These are phyloP conservation scores for Rhododendron vialii DNA, from an alignment of 148 eudicot genomes.

Conservation along the genomic window DNA sequence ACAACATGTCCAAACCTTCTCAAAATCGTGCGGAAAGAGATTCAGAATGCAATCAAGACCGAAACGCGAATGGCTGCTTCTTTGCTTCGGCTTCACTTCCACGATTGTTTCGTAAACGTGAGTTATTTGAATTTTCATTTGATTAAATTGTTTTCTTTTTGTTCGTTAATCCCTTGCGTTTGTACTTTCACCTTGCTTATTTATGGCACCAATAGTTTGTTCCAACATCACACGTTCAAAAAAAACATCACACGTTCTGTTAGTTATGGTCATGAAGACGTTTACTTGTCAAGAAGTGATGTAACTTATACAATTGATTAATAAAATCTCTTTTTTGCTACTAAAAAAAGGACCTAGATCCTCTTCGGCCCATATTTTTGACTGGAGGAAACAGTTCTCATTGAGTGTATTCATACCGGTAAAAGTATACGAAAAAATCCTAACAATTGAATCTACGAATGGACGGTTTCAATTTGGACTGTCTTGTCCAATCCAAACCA, in stretches of 20 bases:
- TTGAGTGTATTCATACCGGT: too few species aligned
- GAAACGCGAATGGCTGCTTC: constrained; percentile 89
- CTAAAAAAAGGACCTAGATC: too few species aligned
- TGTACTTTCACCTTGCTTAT: not conserved
- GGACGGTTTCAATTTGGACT: too few species aligned
- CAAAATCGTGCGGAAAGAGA: constrained; percentile 47
- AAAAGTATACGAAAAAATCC: too few species aligned
- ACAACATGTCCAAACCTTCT: constrained; percentile 54
- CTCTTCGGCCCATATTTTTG: too few species aligned
- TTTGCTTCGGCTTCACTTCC: constrained; percentile 75
- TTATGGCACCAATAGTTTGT: not conserved
- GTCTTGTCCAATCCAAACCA: too few species aligned
- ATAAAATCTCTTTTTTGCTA: too few species aligned
- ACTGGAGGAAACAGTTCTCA: too few species aligned
- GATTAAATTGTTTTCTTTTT: not conserved
- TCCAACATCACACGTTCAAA: not conserved
- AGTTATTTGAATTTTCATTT: constrained; percentile 15
- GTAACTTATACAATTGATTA: too few species aligned
- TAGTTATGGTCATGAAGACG: too few species aligned
- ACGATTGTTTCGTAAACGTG: constrained; percentile 86
- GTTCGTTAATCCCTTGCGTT: not conserved
- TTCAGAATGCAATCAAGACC: constrained; percentile 46
- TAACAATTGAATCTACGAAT: too few species aligned
- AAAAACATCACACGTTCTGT: not conserved
- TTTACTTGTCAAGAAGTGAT: too few species aligned